Percentiles rank a stretch among this genome's conserved stretches.
Conservation (phyloP, 1,139 yeast genomes). For the Yamadazyma spencermartinsiae region DNA sequence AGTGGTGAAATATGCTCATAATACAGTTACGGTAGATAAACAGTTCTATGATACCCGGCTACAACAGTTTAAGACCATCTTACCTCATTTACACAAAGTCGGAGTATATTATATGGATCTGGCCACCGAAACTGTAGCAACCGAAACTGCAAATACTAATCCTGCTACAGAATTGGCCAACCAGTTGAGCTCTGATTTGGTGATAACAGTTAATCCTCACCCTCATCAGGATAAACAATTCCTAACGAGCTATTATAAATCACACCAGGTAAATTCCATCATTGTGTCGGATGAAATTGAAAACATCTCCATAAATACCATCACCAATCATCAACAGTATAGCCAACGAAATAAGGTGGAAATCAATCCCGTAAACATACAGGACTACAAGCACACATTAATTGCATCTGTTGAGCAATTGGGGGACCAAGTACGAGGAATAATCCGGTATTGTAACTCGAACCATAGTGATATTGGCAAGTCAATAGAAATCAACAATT, state of each 20-base stretch:
- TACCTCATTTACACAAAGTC: slow-evolving; percentile 27
- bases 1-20: slow-evolving; percentile 6
- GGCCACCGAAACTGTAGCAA: slow-evolving; percentile 2
- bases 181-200: slow-evolving; percentile 6
- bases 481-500: slow-evolving; percentile 22
- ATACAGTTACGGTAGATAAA: slow-evolving; percentile 18
- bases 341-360: slow-evolving; percentile 2
- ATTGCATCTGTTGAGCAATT: slow-evolving; percentile 24
- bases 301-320: slow-evolving; percentile 21
- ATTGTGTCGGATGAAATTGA: slow-evolving; percentile 16
- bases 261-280: slow-evolving; percentile 6
- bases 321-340: slow-evolving; percentile 26
- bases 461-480: slow-evolving; percentile 13
- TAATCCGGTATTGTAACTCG: slow-evolving; percentile 21
- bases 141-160: slow-evolving; percentile 12
- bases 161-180: slow-evolving; percentile 8
- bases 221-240: background rate
- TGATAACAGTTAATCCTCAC: slow-evolving; percentile 5
- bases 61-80: slow-evolving; percentile 28
- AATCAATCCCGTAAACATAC: slow-evolving; percentile 6
- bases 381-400: slow-evolving; percentile 14
- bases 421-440: slow-evolving; percentile 19
- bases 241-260: background rate
- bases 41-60: slow-evolving; percentile 26
- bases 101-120: slow-evolving; percentile 29